A percentile compares a stretch with the other conserved stretches of the same genome.
phyloP scores from a whole-genome alignment of 441 rosid genomes.

The Bruguiera hainesii region DNA sequence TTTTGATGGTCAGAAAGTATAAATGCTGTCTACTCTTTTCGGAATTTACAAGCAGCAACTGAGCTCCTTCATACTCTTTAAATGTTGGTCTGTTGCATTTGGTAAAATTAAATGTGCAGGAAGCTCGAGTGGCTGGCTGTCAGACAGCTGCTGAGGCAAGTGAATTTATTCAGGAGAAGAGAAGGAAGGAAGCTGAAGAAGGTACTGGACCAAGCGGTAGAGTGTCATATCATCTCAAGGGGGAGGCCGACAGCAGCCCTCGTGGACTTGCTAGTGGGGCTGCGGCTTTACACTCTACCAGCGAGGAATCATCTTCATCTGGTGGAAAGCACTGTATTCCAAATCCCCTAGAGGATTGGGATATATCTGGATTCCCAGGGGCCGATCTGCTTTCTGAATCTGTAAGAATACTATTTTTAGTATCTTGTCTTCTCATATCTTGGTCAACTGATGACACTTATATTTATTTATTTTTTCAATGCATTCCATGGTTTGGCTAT shows the following conservation, averaged over 20 bases:
- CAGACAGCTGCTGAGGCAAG: conserved; percentile 57
- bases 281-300: conserved; percentile 36
- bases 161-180: conserved; percentile 58
- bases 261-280: conserved; percentile 36
- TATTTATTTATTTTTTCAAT: background rate
- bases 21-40: too few species aligned
- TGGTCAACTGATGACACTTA: background rate
- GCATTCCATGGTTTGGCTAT: background rate
- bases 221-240: conserved; percentile 29
- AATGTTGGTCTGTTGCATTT: background rate
- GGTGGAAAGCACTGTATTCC: conserved; percentile 28
- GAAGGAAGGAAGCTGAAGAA: conserved; percentile 70
- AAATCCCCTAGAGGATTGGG: conserved; percentile 61
- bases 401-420: conserved; percentile 38
- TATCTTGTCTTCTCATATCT: background rate
- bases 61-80: background rate
- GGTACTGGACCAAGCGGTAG: conserved; percentile 56
- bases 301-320: conserved; percentile 39
- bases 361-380: conserved; percentile 70
- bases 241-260: conserved; percentile 42
- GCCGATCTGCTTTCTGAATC: conserved; percentile 71
- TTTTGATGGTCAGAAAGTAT: too few species aligned
- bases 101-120: conserved; percentile 39
- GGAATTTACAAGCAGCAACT: background rate
- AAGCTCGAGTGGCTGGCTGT: conserved; percentile 83